Conservation (phyloP, 345 rosid genomes). For the Acer campestre region DNA sequence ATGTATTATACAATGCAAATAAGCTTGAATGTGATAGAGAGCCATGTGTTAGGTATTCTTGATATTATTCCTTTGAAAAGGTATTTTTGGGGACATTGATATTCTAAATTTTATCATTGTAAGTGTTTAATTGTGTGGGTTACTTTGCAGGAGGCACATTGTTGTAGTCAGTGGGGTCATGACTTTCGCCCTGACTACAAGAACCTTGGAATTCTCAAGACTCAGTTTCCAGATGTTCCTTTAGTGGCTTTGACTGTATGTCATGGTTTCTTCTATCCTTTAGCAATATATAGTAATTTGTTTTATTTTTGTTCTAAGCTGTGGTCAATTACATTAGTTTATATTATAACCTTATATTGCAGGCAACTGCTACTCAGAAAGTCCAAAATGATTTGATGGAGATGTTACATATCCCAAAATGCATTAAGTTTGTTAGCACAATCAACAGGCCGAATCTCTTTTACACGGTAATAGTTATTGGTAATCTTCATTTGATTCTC, state of each 20-base stretch:
- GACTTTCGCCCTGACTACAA: conserved; percentile 99
- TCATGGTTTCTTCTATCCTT: conserved; percentile 26
- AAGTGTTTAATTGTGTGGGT: conserved; percentile 16
- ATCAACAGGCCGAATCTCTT: conserved; percentile 96
- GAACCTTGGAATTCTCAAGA: conserved; percentile 87
- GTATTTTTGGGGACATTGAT: neutral
- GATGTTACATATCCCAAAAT: conserved; percentile 84
- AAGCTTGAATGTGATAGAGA: neutral
- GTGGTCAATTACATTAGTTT: conserved; percentile 11
- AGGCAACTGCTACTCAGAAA: conserved; percentile 98
- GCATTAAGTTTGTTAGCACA: conserved; percentile 85
- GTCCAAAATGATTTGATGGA: conserved; percentile 87
- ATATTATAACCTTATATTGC: conserved; percentile 27
- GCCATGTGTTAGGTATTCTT: neutral
- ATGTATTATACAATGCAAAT: neutral
- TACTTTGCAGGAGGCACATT: conserved; percentile 94
- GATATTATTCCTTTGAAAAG: neutral
- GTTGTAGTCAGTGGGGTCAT: conserved; percentile 99
- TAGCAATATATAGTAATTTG: neutral
- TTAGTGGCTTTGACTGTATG: conserved; percentile 92
- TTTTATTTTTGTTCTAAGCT: neutral
- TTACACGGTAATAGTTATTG: conserved; percentile 61
- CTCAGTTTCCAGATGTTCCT: conserved; percentile 86
- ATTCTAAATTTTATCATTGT: neutral
- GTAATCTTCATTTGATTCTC: conserved; percentile 3